Percentiles rank a stretch among this genome's conserved stretches.
These are phyloP conservation scores for Crepidotus variabilis DNA, from an alignment of 768 basidiomycete genomes.

Conservation along the genomic window DNA sequence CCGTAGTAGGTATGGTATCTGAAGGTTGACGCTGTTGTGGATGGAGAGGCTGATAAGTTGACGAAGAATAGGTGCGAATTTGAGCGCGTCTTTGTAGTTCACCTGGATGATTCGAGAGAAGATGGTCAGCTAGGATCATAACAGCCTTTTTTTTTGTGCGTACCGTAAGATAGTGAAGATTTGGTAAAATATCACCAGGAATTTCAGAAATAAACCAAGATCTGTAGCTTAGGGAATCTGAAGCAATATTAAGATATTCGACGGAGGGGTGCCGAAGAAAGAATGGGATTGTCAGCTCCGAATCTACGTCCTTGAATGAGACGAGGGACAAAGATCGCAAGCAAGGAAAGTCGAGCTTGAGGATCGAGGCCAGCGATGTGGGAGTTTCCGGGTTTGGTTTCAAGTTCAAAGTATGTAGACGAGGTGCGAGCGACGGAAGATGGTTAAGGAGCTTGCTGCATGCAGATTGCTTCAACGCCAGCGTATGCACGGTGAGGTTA, in stretches of 20 bases:
- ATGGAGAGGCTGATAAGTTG: slow-evolving; percentile 9
- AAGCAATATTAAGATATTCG: slow-evolving; percentile 2
- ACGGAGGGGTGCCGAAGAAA: slow-evolving; percentile 12
- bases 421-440: no score
- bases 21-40: slow-evolving; percentile 7
- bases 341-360: no score
- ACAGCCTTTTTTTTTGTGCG: no score
- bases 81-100: slow-evolving; percentile 6
- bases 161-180: slow-evolving; percentile 7
- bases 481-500: no score
- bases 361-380: no score
- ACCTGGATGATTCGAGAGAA: slow-evolving; percentile 3
- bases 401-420: no score
- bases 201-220: background rate
- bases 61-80: slow-evolving; percentile 3
- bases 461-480: no score
- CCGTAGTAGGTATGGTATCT: slow-evolving; percentile 18
- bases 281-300: slow-evolving; percentile 9
- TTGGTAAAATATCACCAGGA: background rate
- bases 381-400: no score
- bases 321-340: no score
- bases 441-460: no score
- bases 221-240: background rate
- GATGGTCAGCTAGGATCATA: background rate
- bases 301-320: no score